Evolutionary conservation across 2,329 filamentous ascomycete species (phyloP).

Genomic region (Rhynchosporium graminicola): DNA sequence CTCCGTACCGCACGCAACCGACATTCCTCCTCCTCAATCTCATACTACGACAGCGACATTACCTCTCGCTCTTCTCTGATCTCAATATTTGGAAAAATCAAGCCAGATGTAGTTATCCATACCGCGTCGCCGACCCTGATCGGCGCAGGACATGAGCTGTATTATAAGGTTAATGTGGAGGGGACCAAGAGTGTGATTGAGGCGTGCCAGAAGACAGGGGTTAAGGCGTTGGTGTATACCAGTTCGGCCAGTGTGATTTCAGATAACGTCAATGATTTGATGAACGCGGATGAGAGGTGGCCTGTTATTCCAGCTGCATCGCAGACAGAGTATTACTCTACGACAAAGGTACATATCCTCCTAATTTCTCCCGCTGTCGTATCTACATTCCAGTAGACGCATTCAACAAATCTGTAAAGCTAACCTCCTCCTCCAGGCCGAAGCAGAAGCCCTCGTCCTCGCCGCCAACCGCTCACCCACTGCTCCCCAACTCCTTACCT

Average conservation of each 20-base stretch:
- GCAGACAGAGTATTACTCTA: constrained; percentile 82
- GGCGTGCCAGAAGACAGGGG: constrained; percentile 68
- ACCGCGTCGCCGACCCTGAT: constrained; percentile 72
- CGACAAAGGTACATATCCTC: constrained; percentile 66
- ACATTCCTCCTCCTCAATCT: constrained; percentile 53
- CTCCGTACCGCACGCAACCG: constrained; percentile 71
- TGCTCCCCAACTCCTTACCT: constrained; percentile 63
- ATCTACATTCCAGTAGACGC: background rate
- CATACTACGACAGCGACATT: constrained; percentile 78
- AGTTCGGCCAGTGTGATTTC: constrained; percentile 85
- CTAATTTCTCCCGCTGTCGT: background rate
- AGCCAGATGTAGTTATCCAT: constrained; percentile 85
- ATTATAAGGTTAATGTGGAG: constrained; percentile 83
- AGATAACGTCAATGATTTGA: constrained; percentile 70
- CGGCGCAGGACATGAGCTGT: constrained; percentile 59
- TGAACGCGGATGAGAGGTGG: constrained; percentile 83
- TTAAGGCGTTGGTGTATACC: constrained; percentile 86
- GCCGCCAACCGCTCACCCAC: constrained; percentile 65
- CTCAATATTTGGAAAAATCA: constrained; percentile 63
- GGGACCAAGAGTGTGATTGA: constrained; percentile 79
- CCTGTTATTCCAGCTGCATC: constrained; percentile 71
- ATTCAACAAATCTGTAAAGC: background rate
- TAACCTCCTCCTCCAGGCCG: constrained; percentile 51
- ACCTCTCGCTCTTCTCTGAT: constrained; percentile 64
- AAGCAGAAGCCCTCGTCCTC: constrained; percentile 80